Evolutionary conservation across 2,329 filamentous ascomycete species (phyloP), one percentile per base, ranked within the genome.

Genomic region (Emmonsia crescens): DNA sequence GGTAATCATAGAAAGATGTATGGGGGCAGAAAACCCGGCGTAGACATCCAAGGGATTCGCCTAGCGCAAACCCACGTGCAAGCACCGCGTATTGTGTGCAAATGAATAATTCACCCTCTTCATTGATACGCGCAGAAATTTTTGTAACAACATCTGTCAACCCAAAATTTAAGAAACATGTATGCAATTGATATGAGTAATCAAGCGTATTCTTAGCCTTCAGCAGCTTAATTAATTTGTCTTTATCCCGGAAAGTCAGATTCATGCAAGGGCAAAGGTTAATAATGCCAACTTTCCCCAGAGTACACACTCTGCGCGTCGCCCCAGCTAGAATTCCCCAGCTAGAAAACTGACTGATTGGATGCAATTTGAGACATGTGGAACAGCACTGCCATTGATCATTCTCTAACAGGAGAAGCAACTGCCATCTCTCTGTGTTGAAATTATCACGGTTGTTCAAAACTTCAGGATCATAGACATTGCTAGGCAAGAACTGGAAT

Each of bases 331-430:
- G 29, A 44, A 46, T 44, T 21, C 19, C n/a, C n/a, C 12, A 2
- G 24, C 9, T 46, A 29, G 48, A 42, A 54, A 60, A 60, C n/a
- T 31, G 48, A 27, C 49, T 36, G n/a, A 16, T 31, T 19, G 46
- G 31, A 52, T 38, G 58, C 29, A 60, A 27, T 40, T 52, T 54
- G 48, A 60, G 44, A n/a, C 46, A 60, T 24, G 14, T 33, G 5
- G 58, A 54, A 24, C 58, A 60, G 46, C 46, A 40, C 42, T 38
- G 58, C 58, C 58, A 60, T 27, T 52, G n/a, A 24, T 16, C 49
- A 44, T 44, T 42, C n/a, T 60, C 59, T 24, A 60, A 29, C 10
- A 44, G 59, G 33, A 4, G 40, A 55, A 60, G 59, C 12, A 60
- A 14, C n/a, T 24, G 16, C 48, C 59, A 60, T 42, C 59, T 55